Base-by-base conservation (phyloP, 345 rosid genomes). In the Balakata baccata region DNA sequence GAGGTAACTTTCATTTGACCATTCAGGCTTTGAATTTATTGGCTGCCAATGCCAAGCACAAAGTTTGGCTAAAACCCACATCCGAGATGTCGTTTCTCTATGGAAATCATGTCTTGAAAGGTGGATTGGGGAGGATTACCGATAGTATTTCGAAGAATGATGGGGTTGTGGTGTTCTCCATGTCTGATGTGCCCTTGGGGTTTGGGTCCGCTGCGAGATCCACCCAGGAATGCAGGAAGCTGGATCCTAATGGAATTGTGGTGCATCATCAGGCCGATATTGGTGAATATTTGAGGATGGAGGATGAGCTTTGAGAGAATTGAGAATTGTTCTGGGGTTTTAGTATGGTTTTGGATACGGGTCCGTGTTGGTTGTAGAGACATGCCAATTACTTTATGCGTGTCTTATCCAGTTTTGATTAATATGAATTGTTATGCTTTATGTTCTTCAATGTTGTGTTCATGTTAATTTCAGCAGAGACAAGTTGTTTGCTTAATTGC, bases 61-160 rank as follows among this genome's bases (percentile, higher is more conserved):
- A 94, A 80, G 98, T 92, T 16, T 92, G 98, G 98, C 86, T 94
- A 4, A 94, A 92, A 81, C 96, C 97, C 74, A 89, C 97, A 0
- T 86, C 94, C n/a, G 97, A 92, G 79, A 92, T 89, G 98, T 90
- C 98, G 75, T 94, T 90, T 81, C 77, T 90, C 79, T 94, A 94
- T 46, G 96, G 98, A 10, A 92, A 92, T 72, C 98, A 87, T 81
- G 98, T 94, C 45, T 74, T 90, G 84, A 94, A 92, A 85, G 97
- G 98, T 7, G 98, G 98, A 1, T 58, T 90, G 9, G 94, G 98
- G 54, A 90, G 89, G 89, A 90, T 92, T 71, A 94, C 97, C 9
- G 97, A 92, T 54, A 85, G 90, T 63, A 90, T 92, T 41, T 80
- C 78, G 16, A 85, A 89, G 18, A 92, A 93, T 64, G 97, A 94